Evolutionary conservation across 768 basidiomycete genomes (phyloP), one percentile per base, ranked within the genome.

Genomic region (Leccinum disarticulatum): DNA sequence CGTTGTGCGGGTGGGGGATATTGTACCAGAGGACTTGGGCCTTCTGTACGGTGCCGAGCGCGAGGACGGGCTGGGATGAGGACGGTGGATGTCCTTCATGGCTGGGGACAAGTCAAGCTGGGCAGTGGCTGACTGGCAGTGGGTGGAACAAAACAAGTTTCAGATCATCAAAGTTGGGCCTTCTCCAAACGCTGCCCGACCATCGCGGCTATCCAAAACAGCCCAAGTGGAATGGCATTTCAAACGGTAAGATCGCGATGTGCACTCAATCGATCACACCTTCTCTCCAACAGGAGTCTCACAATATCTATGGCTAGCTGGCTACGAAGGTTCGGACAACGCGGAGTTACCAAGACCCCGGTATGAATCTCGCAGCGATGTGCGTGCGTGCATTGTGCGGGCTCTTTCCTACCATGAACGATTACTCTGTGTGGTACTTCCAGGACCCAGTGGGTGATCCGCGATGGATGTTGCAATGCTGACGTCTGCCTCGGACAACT

Each of bases 51-150:
- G 70, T 46, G 19, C 43, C 43, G 43, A 19, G 19, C 43, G 43
- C 43, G 43, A 46, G 4, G 25, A 43, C 61, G 17, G 63, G 3
- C 14, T 58, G 7, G 63, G 59, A 43, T 53, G 62, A 53, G 60
- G 61, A 63, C 65, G 67, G 19, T 65, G 55, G 15, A 57, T 54
- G 68, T 63, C 69, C 65, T 65, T 70, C 69, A 71, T 70, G 33
- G 68, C 36, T 58, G 53, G 58, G 28, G 38, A 48, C 54, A 30
- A 9, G 52, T 28, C 61, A 68, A 58, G 56, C 47, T 30, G 15
- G 54, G 33, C n/a, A 17, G 66, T 61, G 68, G 68, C 60, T 64
- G 61, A 65, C 68, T 36, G 33, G 10, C 22, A 35, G 35, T 28
- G 19, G 55, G 50, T 36, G 33, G 46, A 38, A 62, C 56, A 53